Evolutionary conservation across 495 filamentous ascomycete species (phyloP), one percentile per base, ranked within the genome.

Genomic region (Lophiostoma macrostomum): DNA sequence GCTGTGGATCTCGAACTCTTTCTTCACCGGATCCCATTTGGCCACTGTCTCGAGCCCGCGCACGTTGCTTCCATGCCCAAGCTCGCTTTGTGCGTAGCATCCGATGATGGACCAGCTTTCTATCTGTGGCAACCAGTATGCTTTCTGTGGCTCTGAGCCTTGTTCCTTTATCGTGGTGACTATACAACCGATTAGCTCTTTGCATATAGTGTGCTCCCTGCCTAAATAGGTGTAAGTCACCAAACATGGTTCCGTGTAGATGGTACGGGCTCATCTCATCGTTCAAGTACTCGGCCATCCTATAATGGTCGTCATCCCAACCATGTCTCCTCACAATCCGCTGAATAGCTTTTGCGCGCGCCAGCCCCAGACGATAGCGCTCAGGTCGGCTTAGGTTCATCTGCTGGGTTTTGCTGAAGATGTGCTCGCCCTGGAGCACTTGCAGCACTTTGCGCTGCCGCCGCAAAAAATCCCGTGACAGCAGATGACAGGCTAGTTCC

Each of bases 221-320:
- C n/a, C n/a, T 7, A 23, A 3, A 40, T 50, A 8, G 7, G 13
- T 14, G 8, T 13, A 44, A 18, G 56, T 39, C 62, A 35, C 57
- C 50, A 53, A 69, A 71, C 68, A 71, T 71, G 32, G 63, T 47
- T 40, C 60, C 54, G 36, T 71, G 68, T 27, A 71, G 56, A 61
- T 69, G 68, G 43, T 64, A 75, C 7, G 74, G 74, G 14, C 65
- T 72, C 37, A 76, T 69, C 66, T 74, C 75, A 45, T 76, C 74
- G 10, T 70, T 66, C 14, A 77, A 60, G 49, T 75, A 75, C 56
- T 74, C 70, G 1, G 68, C 68, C 70, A 76, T 75, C 20, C 67
- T 67, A 25, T 69, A 67, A 32, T 77, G 73, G 7, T 70, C 68
- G 30, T 63, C 38, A 40, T 61, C 61, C 75, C 75, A 77, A 25